phyloP scores from a whole-genome alignment of 1,284 basidiomycete genomes.

The Cystobasidium sp. region DNA sequence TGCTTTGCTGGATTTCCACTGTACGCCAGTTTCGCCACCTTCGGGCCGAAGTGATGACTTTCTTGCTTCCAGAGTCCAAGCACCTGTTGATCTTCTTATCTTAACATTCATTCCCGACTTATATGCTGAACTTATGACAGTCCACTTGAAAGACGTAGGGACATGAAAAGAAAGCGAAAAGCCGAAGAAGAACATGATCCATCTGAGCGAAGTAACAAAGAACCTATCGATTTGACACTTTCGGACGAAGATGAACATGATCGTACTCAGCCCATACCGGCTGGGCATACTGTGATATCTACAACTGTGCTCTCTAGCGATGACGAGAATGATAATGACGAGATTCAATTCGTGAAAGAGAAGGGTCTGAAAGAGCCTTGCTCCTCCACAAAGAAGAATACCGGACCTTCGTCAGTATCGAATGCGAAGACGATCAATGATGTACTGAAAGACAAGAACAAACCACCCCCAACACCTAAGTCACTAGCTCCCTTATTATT shows the following conservation, averaged over 20 bases:
- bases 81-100: too few species aligned
- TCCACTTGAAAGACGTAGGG: too few species aligned
- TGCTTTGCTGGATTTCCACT: too few species aligned
- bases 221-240: slow-evolving; percentile 18
- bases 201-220: not conserved
- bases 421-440: slow-evolving; percentile 16
- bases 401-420: not conserved
- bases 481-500: slow-evolving; percentile 34
- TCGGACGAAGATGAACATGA: slow-evolving; percentile 13
- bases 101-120: too few species aligned
- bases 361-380: not conserved
- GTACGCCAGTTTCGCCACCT: too few species aligned
- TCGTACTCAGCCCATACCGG: not conserved
- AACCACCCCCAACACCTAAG: not conserved
- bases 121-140: too few species aligned
- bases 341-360: slow-evolving; percentile 8
- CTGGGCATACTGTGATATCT: not conserved
- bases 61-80: too few species aligned
- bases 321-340: not conserved
- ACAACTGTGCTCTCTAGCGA: not conserved
- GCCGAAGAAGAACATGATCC: not conserved
- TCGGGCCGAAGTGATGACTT: too few species aligned
- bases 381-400: not conserved
- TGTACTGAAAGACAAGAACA: slow-evolving; percentile 14
- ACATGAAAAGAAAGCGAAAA: slow-evolving; percentile 5